Evolutionary conservation across 2,329 filamentous ascomycete genomes (phyloP).

Genomic region (Penicillium sp.): DNA sequence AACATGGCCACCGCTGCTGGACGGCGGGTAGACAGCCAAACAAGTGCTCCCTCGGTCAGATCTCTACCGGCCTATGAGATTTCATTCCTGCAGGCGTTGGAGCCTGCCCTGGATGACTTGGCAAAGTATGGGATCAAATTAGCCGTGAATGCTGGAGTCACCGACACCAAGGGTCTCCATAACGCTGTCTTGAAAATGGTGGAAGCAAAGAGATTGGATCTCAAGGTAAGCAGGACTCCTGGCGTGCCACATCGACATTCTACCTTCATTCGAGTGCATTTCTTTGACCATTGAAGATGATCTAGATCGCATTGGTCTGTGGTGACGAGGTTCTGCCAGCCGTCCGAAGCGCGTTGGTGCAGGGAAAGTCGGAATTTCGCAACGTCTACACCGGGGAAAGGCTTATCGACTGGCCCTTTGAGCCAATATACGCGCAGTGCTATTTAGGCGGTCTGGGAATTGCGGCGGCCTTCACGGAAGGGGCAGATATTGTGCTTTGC

Average conservation of each 20-base stretch:
- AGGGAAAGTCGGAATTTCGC: slow-evolving; percentile 31
- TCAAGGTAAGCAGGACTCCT: slow-evolving; percentile 27
- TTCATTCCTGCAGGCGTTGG: slow-evolving; percentile 47
- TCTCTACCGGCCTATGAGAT: slow-evolving; percentile 44
- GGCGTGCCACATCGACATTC: too few species aligned
- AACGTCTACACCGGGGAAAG: slow-evolving; percentile 36
- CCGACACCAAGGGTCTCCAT: slow-evolving; percentile 39
- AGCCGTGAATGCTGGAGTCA: slow-evolving; percentile 42
- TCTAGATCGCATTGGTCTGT: slow-evolving; percentile 42
- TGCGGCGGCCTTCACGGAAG: slow-evolving; percentile 33
- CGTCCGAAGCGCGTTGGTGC: slow-evolving; percentile 25
- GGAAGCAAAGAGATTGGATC: slow-evolving; percentile 33
- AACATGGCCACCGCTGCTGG: slow-evolving; percentile 46
- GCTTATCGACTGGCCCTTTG: slow-evolving; percentile 32
- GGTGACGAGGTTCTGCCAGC: slow-evolving; percentile 42
- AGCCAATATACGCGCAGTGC: slow-evolving; percentile 28
- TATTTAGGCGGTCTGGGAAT: slow-evolving; percentile 40
- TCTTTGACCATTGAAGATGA: too few species aligned
- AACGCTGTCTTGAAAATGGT: slow-evolving; percentile 35
- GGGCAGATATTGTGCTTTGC: slow-evolving; percentile 43
- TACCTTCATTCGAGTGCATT: too few species aligned
- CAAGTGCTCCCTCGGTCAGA: slow-evolving; percentile 1
- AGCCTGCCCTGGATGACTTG: slow-evolving; percentile 37
- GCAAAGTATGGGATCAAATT: slow-evolving; percentile 40
- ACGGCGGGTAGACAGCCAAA: slow-evolving; percentile 34